Base-by-base conservation (phyloP, 495 filamentous ascomycete genomes). In the Cetradonia linearis region DNA sequence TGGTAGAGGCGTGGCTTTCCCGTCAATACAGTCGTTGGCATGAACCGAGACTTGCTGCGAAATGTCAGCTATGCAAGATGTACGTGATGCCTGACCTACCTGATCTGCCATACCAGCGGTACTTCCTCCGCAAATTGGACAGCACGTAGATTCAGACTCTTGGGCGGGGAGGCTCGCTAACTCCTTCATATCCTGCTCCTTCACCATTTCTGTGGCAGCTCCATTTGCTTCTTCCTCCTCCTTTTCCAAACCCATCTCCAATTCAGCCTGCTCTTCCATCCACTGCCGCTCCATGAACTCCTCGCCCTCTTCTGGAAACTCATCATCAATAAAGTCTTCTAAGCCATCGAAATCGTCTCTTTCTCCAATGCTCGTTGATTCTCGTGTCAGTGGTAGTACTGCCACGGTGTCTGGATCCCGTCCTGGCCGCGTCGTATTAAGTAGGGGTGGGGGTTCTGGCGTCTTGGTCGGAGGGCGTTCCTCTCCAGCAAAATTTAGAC, bases 11-110 rank as follows among this genome's bases (percentile, higher is more conserved):
- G 77, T 72, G 16, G 83, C 77, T 56, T 85, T 86, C 0, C 89
- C 89, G 72, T 99, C 93, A 14, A 99, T 74, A 73, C 93, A 99
- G 40, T 83, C 80, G 69, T 99, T 99, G 60, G 97, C 93, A 70
- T 99, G 93, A 8, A 78, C 63, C 10, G 80, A 78, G 23, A 75
- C 73, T 36, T 78, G 82, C 76, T 74, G 71, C 73, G 28, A 73
- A 5, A 38, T 18, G 59, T 72, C 18, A 73, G 63, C 9, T 9
- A 38, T 3, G 5, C 27, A 44, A 34, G 31, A 14, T 13, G 50
- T n/a, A n/a, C 53, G 30, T 34, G 28, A 28, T 10, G 27, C 2
- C 16, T 3, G 50, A 68, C 70, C 74, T 70, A 83, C 78, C 55
- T 78, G 76, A 53, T 87, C 77, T 36, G 69, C 79, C 40, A 87